Percentiles rank a stretch among this genome's conserved stretches.
These are phyloP conservation scores for Rhodocollybia butyracea DNA, from an alignment of 768 basidiomycete genomes.

Conservation along the genomic window DNA sequence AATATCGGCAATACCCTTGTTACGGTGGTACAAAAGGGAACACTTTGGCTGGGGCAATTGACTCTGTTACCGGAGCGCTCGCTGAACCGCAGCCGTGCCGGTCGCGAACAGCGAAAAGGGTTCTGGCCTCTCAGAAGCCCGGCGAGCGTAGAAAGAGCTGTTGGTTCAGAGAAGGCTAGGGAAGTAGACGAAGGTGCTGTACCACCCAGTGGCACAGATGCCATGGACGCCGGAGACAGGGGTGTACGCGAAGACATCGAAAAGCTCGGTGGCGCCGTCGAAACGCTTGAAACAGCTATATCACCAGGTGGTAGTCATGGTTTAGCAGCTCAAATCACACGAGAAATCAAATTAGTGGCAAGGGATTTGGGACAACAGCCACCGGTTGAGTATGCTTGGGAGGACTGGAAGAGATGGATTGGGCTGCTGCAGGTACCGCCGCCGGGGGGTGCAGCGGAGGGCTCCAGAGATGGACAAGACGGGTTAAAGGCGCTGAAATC, in stretches of 20 bases:
- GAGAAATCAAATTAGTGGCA: slow-evolving; percentile 26
- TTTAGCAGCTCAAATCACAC: slow-evolving; percentile 25
- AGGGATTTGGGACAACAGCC: slow-evolving; percentile 25
- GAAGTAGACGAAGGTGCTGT: slow-evolving; percentile 5
- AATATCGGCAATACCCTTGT: slow-evolving; percentile 50
- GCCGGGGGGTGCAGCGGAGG: neutral
- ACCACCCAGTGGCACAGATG: neutral
- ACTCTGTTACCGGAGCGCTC: slow-evolving; percentile 25
- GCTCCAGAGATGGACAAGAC: neutral
- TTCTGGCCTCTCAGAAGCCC: slow-evolving; percentile 1
- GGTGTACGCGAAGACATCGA: slow-evolving; percentile 23
- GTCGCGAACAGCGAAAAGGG: neutral
- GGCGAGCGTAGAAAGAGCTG: slow-evolving; percentile 2
- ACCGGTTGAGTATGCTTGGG: slow-evolving; percentile 30
- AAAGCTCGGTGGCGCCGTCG: slow-evolving; percentile 32
- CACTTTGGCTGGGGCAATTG: slow-evolving; percentile 24
- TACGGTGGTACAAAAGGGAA: slow-evolving; percentile 27
- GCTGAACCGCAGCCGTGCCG: neutral
- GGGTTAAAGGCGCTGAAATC: slow-evolving; percentile 5
- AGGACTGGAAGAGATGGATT: slow-evolving; percentile 33
- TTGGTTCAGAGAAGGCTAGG: slow-evolving; percentile 1
- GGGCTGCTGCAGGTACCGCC: slow-evolving; percentile 23
- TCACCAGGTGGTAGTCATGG: slow-evolving; percentile 21
- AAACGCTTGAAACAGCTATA: slow-evolving; percentile 23
- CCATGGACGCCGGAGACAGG: neutral